Conservation (phyloP, 768 basidiomycete species). For the Mycena haematopus region DNA sequence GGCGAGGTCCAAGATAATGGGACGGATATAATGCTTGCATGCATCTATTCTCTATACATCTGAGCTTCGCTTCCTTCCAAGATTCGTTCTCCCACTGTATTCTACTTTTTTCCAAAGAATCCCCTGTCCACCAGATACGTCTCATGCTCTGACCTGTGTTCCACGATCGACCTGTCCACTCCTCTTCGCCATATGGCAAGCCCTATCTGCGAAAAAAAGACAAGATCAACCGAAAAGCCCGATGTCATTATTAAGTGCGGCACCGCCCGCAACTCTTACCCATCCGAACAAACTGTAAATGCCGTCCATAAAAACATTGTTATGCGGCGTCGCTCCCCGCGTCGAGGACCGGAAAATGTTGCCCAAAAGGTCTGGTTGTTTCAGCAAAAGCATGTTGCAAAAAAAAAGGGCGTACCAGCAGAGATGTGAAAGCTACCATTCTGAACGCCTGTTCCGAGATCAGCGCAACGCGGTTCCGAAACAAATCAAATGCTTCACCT, state of each 20-base stretch:
- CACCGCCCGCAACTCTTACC: slow-evolving; percentile 40
- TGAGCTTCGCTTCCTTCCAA: slow-evolving; percentile 66
- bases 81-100: slow-evolving; percentile 36
- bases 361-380: slow-evolving; percentile 55
- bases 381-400: neutral
- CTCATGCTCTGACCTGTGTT: slow-evolving; percentile 44
- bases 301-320: slow-evolving; percentile 57
- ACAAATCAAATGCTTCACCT: slow-evolving; percentile 43
- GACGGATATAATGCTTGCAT: slow-evolving; percentile 77
- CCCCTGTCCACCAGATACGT: slow-evolving; percentile 39
- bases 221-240: slow-evolving; percentile 11
- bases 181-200: slow-evolving; percentile 46
- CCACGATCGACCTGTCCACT: slow-evolving; percentile 42
- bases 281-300: slow-evolving; percentile 48
- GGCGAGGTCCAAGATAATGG: slow-evolving; percentile 75
- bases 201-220: slow-evolving; percentile 39
- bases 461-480: neutral
- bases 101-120: slow-evolving; percentile 29
- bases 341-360: slow-evolving; percentile 63
- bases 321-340: slow-evolving; percentile 60
- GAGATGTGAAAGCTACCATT: slow-evolving; percentile 69
- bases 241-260: neutral
- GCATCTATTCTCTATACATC: slow-evolving; percentile 33
- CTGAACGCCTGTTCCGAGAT: slow-evolving; percentile 53
- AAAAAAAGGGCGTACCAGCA: slow-evolving; percentile 30